Base-by-base conservation (phyloP, 2,329 filamentous ascomycete species). In the Botrytis pseudocinerea region DNA sequence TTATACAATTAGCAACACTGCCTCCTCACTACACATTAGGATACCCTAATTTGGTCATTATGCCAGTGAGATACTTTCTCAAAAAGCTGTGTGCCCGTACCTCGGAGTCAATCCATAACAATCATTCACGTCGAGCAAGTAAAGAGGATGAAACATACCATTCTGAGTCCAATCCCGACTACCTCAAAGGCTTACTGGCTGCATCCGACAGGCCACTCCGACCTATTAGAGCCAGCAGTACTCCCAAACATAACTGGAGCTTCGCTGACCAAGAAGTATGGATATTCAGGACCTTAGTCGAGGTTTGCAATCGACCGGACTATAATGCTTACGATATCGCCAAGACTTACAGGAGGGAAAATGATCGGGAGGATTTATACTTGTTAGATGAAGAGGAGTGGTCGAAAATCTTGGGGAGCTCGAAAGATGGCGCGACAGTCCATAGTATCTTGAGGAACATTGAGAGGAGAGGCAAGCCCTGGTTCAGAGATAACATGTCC, bases 321-420 rank as follows among this genome's bases (percentile, higher is more conserved):
- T 68, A 68, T 32, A 57, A 54, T 40, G 64, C 64, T 42, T 68
- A 54, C 25, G 64, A 68, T 25, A 54, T 54, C 7, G 64, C 5
- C 18, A 42, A 38, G 16, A 51, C 35, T 7, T 68, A 51, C 46
- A 61, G 59, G 16, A n/a, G 9, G 5, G 46, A 54, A 38, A 28
- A 68, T 57, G 16, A 28, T 6, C n/a, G 8, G 6, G n/a, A 22
- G 40, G 61, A 44, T 40, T 16, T 68, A 22, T 68, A 68, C 35
- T n/a, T 28, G 16, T 14, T 68, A 12, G 32, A 40, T 51, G 20
- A 20, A 40, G 35, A 32, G 22, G 46, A 42, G 2, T 68, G 64
- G 64, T 10, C 51, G 5, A 54, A 20, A 12, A 40, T 42, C 2
- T 22, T 68, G 16, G 64, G 46, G 9, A 57, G 64, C 35, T n/a